A percentile compares a stretch with the other conserved stretches of the same genome.
Evolutionary conservation across 208 protist genomes (phyloP).

Genomic region (Kentomonas sorsogonicus): DNA sequence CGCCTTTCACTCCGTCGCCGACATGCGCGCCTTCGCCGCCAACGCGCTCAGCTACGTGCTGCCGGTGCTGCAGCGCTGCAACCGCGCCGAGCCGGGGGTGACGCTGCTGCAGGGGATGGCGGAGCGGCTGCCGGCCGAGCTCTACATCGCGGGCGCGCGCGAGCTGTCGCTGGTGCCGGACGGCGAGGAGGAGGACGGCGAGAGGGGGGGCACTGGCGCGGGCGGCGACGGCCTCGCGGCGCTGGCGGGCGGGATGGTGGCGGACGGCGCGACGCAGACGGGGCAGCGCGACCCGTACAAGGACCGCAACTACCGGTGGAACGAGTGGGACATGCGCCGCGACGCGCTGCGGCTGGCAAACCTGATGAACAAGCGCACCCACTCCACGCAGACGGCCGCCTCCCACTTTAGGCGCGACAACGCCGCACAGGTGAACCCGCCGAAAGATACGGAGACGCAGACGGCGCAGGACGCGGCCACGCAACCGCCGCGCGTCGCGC

Average conservation of each 20-base stretch:
- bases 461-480: constrained; percentile 79
- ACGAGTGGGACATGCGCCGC: constrained; percentile 90
- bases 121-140: constrained; percentile 56
- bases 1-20: constrained; percentile 33
- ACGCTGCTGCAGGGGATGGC: constrained; percentile 53
- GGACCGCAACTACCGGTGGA: constrained; percentile 89
- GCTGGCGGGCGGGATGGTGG: constrained; percentile 1
- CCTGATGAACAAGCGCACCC: constrained; percentile 84
- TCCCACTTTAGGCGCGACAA: constrained; percentile 83
- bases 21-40: constrained; percentile 37
- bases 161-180: constrained; percentile 13
- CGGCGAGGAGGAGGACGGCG: not conserved
- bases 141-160: constrained; percentile 78
- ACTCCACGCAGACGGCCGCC: constrained; percentile 72
- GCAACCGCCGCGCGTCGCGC: constrained; percentile 70
- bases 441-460: constrained; percentile 61
- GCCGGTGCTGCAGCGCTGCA: constrained; percentile 27
- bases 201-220: not conserved
- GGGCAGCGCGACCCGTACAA: constrained; percentile 82
- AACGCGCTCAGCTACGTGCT: constrained; percentile 46
- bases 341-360: constrained; percentile 88
- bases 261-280: constrained; percentile 72
- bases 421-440: constrained; percentile 68
- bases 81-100: constrained; percentile 28
- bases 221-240: not conserved